Evolutionary conservation across 768 basidiomycete species (phyloP), one percentile per base, ranked within the genome.

Genomic region (Rhizopogon rudus): DNA sequence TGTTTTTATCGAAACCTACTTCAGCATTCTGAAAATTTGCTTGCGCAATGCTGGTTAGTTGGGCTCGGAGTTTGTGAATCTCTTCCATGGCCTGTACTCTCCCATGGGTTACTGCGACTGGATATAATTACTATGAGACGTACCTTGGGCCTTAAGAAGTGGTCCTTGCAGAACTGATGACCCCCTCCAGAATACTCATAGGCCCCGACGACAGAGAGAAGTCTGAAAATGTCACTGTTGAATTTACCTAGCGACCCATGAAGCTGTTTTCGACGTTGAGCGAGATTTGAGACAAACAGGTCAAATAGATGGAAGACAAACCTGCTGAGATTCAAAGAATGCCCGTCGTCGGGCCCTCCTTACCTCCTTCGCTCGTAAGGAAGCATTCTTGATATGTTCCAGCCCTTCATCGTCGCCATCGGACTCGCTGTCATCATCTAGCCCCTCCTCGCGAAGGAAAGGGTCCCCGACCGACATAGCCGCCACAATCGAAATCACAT

Each of bases 401-500:
- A 80, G 44, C 35, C 71, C 78, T 13, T 70, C 69, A 29, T 64
- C 64, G 13, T 68, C 64, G 5, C 77, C 77, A n/a, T 67, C 63
- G 6, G 72, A 71, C 6, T 71, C 71, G 9, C 72, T 65, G 8
- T 77, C 78, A 4, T 75, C 75, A 1, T 73, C 70, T 10, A 90
- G 67, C 17, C 76, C 80, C 52, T 91, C 88, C 65, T 94, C 93
- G 53, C 88, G 85, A 43, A 98, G 66, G 74, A 98, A 98, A 2
- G 97, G 97, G 71, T 98, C 94, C 2, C 97, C 97, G 13, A 97
- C 93, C 3, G 92, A 91, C 59, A 98, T 71, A 4, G 87, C 89
- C 17, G 96, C 91, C 6, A 98, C 95, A 33, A 97, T 82, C 8
- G 91, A 81, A 60, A 98, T 87, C 39, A 96, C 81, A 69, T 96